Evolutionary conservation across 169 alveolate genomes (phyloP).

Genomic region (Eimeria sp.): DNA sequence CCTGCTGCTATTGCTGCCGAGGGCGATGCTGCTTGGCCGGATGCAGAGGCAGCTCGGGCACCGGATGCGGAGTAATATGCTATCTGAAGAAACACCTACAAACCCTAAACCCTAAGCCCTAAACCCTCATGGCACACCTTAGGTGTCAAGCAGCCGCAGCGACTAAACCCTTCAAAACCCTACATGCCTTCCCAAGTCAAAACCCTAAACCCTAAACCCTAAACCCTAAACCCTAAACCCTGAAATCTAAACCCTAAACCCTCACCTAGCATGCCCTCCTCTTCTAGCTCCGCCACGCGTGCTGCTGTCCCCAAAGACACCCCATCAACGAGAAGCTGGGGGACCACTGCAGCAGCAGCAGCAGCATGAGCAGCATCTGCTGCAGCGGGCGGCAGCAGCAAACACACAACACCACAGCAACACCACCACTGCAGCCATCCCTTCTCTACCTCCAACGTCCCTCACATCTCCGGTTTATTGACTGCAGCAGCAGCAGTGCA

Average conservation of each 20-base stretch:
- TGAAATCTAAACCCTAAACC: not conserved
- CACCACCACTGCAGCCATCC: not conserved
- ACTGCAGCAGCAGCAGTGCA: not conserved
- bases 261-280: constrained; percentile 34
- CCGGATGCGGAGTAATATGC: not conserved
- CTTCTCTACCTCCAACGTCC: not conserved
- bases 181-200: not conserved
- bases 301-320: constrained; percentile 21
- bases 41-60: constrained; percentile 30
- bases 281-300: not conserved
- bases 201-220: constrained; percentile 29
- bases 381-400: constrained; percentile 28
- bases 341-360: constrained; percentile 32
- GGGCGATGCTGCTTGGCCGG: not conserved
- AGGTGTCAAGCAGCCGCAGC: not conserved
- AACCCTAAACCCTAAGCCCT: not conserved
- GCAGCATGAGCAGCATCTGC: not conserved
- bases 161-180: not conserved
- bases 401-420: not conserved
- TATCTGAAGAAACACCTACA: not conserved
- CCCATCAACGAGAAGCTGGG: not conserved
- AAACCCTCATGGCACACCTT: not conserved
- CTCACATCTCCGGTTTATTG: not conserved
- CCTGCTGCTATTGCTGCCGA: not conserved
- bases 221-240: not conserved